A percentile compares a stretch with the other conserved stretches of the same genome.
Evolutionary conservation across 2,329 filamentous ascomycete genomes (phyloP).

Genomic region (Chaetomiaceae sp.): DNA sequence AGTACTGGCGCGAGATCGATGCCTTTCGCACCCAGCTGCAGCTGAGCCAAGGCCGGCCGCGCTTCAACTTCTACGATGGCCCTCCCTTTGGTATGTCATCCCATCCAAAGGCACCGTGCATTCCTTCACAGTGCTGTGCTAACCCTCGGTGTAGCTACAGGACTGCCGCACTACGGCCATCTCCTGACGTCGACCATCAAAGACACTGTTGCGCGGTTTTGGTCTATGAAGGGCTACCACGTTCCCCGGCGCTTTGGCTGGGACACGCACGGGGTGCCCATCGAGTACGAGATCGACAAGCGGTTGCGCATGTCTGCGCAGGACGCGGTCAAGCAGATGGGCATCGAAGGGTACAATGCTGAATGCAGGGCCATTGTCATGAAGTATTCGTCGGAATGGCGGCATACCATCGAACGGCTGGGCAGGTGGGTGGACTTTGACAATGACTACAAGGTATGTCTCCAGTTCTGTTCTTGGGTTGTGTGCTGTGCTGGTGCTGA

Average conservation of each 20-base stretch:
- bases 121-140: too few relatives aligned
- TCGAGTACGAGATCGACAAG: conserved; percentile 97
- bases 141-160: conserved; percentile 10
- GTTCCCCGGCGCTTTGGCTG: conserved; percentile 91
- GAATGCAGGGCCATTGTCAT: conserved; percentile 93
- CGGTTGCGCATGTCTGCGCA: conserved; percentile 80
- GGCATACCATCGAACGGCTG: conserved; percentile 77
- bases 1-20: conserved; percentile 84
- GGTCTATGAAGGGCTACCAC: conserved; percentile 94
- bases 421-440: conserved; percentile 98
- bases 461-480: too few relatives aligned
- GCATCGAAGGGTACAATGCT: conserved; percentile 83
- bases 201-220: conserved; percentile 93
- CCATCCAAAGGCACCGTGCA: background rate
- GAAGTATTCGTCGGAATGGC: conserved; percentile 84
- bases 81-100: conserved; percentile 65
- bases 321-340: conserved; percentile 80
- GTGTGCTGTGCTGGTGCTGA: conserved; percentile 16
- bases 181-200: conserved; percentile 91
- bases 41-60: conserved; percentile 5
- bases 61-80: conserved; percentile 91
- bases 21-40: conserved; percentile 68
- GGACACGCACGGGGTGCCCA: conserved; percentile 90
- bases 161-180: conserved; percentile 57
- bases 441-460: conserved; percentile 80